Evolutionary conservation across 2,329 filamentous ascomycete genomes (phyloP).

Genomic region (Apiospora saccharicola): DNA sequence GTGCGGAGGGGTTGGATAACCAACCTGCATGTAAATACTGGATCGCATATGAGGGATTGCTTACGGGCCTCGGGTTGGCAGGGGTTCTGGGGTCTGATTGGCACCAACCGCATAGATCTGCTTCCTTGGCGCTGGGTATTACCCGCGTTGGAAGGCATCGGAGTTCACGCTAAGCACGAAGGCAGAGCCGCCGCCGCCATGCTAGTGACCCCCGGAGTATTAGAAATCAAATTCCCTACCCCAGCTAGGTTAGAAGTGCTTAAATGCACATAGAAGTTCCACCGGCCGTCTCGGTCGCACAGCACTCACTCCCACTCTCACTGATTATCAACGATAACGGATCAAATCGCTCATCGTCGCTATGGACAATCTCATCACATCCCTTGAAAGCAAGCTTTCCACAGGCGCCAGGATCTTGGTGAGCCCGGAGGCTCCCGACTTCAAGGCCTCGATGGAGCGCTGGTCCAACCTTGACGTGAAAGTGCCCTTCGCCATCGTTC

Average conservation of each 20-base stretch:
- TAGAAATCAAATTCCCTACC: neutral
- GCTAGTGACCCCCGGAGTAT: neutral
- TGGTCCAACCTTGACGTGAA: conserved; percentile 26
- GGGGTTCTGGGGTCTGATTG: neutral
- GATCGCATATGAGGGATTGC: neutral
- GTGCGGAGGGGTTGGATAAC: neutral
- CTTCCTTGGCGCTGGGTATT: neutral
- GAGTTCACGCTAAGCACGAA: neutral
- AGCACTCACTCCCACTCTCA: neutral
- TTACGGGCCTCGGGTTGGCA: neutral
- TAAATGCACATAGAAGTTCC: neutral
- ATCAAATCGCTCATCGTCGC: neutral
- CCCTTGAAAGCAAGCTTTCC: conserved; percentile 2
- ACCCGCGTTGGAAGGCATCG: neutral
- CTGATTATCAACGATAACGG: neutral
- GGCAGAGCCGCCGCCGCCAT: neutral
- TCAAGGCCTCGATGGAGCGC: conserved; percentile 23
- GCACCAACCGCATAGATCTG: neutral
- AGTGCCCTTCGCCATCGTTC: conserved; percentile 26
- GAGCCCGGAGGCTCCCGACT: conserved; percentile 19
- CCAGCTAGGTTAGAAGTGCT: neutral
- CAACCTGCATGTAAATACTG: neutral
- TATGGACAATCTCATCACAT: neutral
- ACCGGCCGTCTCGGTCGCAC: neutral
- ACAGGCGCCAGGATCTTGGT: conserved; percentile 18